phyloP scores from a whole-genome alignment of 2,329 filamentous ascomycete species.

The Xylariaceae sp. region DNA sequence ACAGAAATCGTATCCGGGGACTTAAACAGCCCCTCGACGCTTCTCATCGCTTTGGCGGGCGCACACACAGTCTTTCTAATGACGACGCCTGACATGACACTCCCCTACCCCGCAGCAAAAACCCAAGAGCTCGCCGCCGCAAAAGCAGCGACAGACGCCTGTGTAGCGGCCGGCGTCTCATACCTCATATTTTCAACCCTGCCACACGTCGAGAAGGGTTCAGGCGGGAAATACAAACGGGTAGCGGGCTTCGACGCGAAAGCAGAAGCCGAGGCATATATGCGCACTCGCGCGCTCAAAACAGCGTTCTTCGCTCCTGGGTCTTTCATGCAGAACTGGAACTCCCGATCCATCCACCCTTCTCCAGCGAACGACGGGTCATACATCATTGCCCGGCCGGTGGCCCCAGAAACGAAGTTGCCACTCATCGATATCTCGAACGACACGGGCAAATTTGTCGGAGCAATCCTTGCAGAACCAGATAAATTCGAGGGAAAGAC shows the following conservation, averaged over 20 bases:
- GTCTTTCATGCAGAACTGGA: constrained; percentile 40
- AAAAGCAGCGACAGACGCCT: constrained; percentile 36
- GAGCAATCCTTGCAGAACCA: constrained; percentile 38
- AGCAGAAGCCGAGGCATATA: constrained; percentile 35
- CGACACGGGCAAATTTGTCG: constrained; percentile 43
- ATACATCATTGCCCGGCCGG: constrained; percentile 24
- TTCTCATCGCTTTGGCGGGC: constrained; percentile 38
- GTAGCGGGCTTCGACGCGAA: constrained; percentile 40
- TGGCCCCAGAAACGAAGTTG: constrained; percentile 30
- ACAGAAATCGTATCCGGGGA: constrained; percentile 38
- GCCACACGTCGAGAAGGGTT: constrained; percentile 28
- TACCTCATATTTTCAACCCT: constrained; percentile 40
- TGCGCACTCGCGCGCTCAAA: constrained; percentile 31
- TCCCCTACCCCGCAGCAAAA: constrained; percentile 30
- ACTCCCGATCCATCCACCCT: constrained; percentile 21
- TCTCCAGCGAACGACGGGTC: constrained; percentile 25
- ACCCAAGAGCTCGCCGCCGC: constrained; percentile 28
- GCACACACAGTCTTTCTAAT: constrained; percentile 47
- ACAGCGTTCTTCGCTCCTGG: constrained; percentile 39
- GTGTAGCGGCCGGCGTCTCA: constrained; percentile 31
- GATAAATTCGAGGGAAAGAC: constrained; percentile 40
- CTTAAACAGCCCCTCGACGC: constrained; percentile 34
- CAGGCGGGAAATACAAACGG: constrained; percentile 30
- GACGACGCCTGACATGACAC: constrained; percentile 36
- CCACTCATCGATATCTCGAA: constrained; percentile 41